Evolutionary conservation across 768 basidiomycete species (phyloP), one percentile per base, ranked within the genome.

Genomic region (Pluteus cervinus): DNA sequence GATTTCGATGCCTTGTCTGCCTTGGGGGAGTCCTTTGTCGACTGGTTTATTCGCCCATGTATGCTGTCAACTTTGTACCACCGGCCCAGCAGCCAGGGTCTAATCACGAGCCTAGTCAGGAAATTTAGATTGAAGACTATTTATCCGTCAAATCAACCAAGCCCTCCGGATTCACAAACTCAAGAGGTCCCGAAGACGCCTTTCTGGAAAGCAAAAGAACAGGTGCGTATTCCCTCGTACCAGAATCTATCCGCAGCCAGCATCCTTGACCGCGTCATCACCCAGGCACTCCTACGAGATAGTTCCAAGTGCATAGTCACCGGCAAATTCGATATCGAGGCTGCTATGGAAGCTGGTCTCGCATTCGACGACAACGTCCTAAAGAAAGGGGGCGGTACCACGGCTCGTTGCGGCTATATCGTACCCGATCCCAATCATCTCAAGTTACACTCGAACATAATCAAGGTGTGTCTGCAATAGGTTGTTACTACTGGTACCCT

Each of bases 281-380:
- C 31, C 21, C 25, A 47, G 46, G 39, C 39, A 14, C 40, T 41
- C 15, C 12, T 41, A 10, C 36, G 38, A n/a, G 45, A 47, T 34
- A 36, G 36, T 20, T 44, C 15, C 29, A n/a, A 33, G 25, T 47
- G 46, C 16, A 23, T 39, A 2, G 28, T 44, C 12, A 34, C 43
- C 6, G 43, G 43, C 16, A 40, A 23, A 20, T 47, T 33, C 17
- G 38, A 47, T 15, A 20, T 23, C 21, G 18, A 12, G 10, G 40
- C 44, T 21, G 22, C 16, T 16, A 24, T 1, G 9, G 21, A 21
- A 37, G n/a, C 29, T 10, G 31, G 21, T 21, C 26, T 31, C 14
- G 25, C 26, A 17, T 1, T 5, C 36, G 1, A 10, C 4, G 24
- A 18, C 9, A 26, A 26, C 5, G 9, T n/a, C 12, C 17, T n/a